phyloP scores from a whole-genome alignment of 805 yeast species.

The Nakazawaea pomicola region DNA sequence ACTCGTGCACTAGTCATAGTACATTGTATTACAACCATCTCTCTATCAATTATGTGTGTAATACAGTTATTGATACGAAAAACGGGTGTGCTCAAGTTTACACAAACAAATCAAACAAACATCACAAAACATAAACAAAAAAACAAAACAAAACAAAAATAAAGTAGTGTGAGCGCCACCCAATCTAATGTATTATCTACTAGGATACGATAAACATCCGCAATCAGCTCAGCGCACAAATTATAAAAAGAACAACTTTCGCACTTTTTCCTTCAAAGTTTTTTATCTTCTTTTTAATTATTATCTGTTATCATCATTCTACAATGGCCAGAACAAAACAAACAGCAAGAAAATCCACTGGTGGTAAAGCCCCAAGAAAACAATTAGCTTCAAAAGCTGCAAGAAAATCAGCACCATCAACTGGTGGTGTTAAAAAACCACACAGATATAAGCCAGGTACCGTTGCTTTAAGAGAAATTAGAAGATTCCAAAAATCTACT shows the following conservation, averaged over 20 bases:
- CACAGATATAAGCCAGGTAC: constrained; percentile 98
- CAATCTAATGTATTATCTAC: too few relatives aligned
- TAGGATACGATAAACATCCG: too few relatives aligned
- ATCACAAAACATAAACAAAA: constrained; percentile 2
- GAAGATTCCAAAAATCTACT: constrained; percentile 96
- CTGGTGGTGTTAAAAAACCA: constrained; percentile 92
- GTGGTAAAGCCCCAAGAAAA: constrained; percentile 96
- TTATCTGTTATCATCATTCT: constrained; percentile 14
- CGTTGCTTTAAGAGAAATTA: constrained; percentile 93
- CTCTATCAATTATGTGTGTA: background rate
- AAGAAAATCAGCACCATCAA: constrained; percentile 87
- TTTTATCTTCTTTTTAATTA: constrained; percentile 1
- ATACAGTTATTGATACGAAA: background rate
- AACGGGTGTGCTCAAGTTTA: constrained; percentile 4
- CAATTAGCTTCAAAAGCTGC: constrained; percentile 91
- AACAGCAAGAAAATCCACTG: constrained; percentile 92
- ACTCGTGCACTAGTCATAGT: too few relatives aligned
- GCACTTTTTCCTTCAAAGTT: constrained; percentile 5
- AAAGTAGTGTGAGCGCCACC: background rate
- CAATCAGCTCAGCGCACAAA: too few relatives aligned
- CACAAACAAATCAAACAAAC: constrained; percentile 3
- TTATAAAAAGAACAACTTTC: constrained; percentile 1
- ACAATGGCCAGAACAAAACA: constrained; percentile 90
- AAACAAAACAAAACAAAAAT: background rate
- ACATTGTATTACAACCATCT: background rate